These are phyloP conservation scores for Colletotrichum cereale DNA, from an alignment of 2,329 filamentous ascomycete genomes.

Conservation along the genomic window DNA sequence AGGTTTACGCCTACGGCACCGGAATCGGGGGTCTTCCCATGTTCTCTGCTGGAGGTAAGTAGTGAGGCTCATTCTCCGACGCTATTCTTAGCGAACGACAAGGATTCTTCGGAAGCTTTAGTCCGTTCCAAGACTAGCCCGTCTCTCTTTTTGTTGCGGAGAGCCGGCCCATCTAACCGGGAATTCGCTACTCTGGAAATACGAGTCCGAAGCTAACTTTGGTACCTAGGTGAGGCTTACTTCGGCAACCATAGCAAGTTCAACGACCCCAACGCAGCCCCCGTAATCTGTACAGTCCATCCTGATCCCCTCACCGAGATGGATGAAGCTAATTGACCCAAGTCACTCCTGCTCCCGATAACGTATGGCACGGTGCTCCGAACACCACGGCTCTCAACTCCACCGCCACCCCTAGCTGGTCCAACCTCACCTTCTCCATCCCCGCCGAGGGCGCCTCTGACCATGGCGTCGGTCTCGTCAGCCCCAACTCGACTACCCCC, in stretches of 20 bases:
- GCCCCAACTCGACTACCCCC: slow-evolving; percentile 6
- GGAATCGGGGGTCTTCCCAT: slow-evolving; percentile 45
- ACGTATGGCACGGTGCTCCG: slow-evolving; percentile 42
- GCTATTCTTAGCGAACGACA: neutral
- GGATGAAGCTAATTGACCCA: neutral
- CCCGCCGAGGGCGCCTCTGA: slow-evolving; percentile 40
- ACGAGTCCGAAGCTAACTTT: neutral
- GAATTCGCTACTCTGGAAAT: neutral
- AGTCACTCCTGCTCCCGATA: slow-evolving; percentile 38
- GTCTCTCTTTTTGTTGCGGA: neutral
- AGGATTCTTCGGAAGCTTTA: neutral
- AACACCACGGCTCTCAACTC: slow-evolving; percentile 35
- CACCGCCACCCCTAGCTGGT: slow-evolving; percentile 41
- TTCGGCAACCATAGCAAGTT: slow-evolving; percentile 24
- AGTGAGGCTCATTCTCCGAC: slow-evolving; percentile 18
- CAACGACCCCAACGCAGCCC: slow-evolving; percentile 31
- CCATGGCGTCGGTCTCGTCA: slow-evolving; percentile 43
- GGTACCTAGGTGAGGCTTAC: slow-evolving; percentile 22
- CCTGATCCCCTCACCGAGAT: rapidly evolving
- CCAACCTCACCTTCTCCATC: slow-evolving; percentile 45
- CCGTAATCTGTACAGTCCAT: slow-evolving; percentile 26
- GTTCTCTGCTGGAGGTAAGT: slow-evolving; percentile 46
- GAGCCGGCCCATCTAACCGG: neutral
- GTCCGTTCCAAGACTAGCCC: neutral
- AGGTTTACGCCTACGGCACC: slow-evolving; percentile 46